Evolutionary conservation across 441 rosid species (phyloP), one percentile per base, ranked within the genome.

Genomic region (Brassica balearica): DNA sequence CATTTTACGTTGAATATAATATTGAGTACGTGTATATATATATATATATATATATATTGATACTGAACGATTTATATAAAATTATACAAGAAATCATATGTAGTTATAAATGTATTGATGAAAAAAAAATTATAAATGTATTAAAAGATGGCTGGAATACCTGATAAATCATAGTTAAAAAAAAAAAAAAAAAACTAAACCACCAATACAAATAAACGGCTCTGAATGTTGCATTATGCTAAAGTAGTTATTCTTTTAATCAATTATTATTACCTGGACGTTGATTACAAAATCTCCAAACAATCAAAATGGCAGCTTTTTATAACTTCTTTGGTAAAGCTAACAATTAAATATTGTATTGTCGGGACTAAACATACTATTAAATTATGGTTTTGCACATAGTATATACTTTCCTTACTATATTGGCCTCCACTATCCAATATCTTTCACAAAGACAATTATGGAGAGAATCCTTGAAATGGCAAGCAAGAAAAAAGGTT

Each of bases 391-490:
- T 72, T 78, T 67, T 43, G 34, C 59, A 68, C 63, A 60, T 66
- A 34, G 72, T 48, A 29, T 66, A 78, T 36, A 72, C 77, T 59
- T 78, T 34, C 29, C 81, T 72, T 72, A 78, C 77, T 53, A 79
- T 11, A 51, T 73, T 66, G 38, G 70, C 69, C 67, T 79, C 82
- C 82, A 79, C 78, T 69, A 69, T 36, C 82, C 34, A 34, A 63
- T 74, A 73, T 55, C 82, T 73, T 55, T 73, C 67, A 38, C 67
- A 68, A 61, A 48, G 66, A 68, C 82, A 79, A 79, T 79, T 23
- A 79, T 79, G 68, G 75, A 74, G 78, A 61, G 82, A 59, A 74
- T 74, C 75, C 78, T 62, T 69, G 67, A 74, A 69, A 79, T 74
- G 20, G 72, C 67, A 74, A 79, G 25, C 27, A 58, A 58, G 11